Base-by-base conservation (phyloP, 768 basidiomycete genomes). In the Cyclocybe aegerita region DNA sequence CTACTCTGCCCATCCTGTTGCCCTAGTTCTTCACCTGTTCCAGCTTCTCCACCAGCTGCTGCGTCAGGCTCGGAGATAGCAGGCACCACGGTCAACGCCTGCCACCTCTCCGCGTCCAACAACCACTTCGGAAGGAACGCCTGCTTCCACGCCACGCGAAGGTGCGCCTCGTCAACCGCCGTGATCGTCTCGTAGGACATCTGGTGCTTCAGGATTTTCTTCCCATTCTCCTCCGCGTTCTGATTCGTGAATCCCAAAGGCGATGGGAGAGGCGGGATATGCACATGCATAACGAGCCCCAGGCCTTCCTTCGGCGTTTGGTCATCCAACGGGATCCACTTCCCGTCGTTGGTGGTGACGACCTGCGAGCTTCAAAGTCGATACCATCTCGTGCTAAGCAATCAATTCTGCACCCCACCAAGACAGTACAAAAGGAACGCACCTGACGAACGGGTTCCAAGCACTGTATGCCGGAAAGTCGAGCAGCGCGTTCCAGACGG, bases 381-480 rank as follows among this genome's bases (percentile, higher is more conserved):
- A 30, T 23, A 2, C 23, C 23, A 23, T 23, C 23, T 4, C 23
- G 44, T 2, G 23, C 23, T 23, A 23, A n/a, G n/a, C n/a, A n/a
- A 23, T 23, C 23, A 23, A 23, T 23, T 23, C 23, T 23, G 23
- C 23, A 23, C 23, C 23, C 23, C 23, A 23, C 23, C 23, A 2
- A 23, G 23, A 23, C 37, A 43, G 9, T 36, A 4, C 43, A 4
- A 6, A 2, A 37, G 23, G 4, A 23, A 17, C 59, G 55, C 31
- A 64, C 65, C 64, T 56, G 8, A 64, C 63, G 37, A 68, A 67
- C 8, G 63, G 75, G 43, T 65, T 78, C 82, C 82, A 83, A 56
- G 79, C 71, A 1, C 61, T 60, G 54, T 83, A 83, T 4, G 70
- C 63, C 2, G 62, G 57, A 65, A 82, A 82, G 65, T 82, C 78